Conservation (phyloP, 163 green algal species). For the Scenedesmus sp. region DNA sequence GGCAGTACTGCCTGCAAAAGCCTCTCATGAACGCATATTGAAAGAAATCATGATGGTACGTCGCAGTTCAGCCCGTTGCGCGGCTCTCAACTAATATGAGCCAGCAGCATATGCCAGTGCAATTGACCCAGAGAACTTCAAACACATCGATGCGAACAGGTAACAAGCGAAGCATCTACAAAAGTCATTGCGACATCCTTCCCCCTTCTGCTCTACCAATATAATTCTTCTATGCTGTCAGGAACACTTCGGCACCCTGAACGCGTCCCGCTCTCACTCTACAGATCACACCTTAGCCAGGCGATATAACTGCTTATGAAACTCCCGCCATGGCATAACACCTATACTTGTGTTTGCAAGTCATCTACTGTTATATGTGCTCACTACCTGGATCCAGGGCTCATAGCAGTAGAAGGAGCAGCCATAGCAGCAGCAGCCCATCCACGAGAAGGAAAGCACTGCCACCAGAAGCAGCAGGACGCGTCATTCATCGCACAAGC, state of each 20-base stretch:
- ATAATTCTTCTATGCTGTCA: no score
- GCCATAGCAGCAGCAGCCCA: not conserved
- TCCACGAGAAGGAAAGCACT: not conserved
- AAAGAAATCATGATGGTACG: not conserved
- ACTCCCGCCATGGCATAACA: not conserved
- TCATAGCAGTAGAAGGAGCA: not conserved
- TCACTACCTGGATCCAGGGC: not conserved
- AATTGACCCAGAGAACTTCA: not conserved
- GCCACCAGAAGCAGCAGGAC: not conserved
- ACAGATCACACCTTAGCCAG: not conserved
- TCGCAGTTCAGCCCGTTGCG: not conserved
- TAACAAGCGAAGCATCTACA: not conserved
- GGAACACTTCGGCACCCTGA: not conserved
- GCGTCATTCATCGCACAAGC: not conserved
- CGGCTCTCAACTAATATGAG: not conserved
- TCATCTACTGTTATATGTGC: not conserved
- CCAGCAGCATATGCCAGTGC: conserved; percentile 1
- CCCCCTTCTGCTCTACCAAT: no score
- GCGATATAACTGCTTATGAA: not conserved
- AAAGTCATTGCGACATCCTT: not conserved
- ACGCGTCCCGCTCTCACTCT: not conserved
- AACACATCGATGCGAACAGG: not conserved
- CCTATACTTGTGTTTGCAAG: not conserved
- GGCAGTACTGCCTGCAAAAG: not conserved
- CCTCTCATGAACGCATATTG: not conserved